These are phyloP conservation scores for Phalaenopsis hybrid DNA, from an alignment of 116 monocot genomes.

Conservation along the genomic window DNA sequence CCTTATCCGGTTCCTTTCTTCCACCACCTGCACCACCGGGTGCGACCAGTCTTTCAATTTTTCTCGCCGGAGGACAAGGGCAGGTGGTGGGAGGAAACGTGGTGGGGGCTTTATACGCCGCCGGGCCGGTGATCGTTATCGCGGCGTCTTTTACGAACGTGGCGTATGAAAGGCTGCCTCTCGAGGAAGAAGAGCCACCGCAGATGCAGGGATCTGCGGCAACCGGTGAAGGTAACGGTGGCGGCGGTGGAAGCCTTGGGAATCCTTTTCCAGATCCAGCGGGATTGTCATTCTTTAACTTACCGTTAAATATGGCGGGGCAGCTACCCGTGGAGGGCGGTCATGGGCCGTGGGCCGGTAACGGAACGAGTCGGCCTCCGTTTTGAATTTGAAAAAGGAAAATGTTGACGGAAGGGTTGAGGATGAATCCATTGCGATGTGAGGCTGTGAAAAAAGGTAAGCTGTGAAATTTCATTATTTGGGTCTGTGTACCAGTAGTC, in stretches of 20 bases:
- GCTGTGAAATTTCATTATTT: background rate
- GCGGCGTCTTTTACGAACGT: constrained; percentile 92
- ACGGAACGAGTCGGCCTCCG: constrained; percentile 7
- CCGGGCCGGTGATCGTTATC: constrained; percentile 82
- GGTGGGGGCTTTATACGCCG: constrained; percentile 64
- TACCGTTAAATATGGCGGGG: constrained; percentile 26
- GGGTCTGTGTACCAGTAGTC: background rate
- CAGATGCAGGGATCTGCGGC: constrained; percentile 7
- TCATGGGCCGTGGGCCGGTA: constrained; percentile 25
- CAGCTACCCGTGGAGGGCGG: constrained; percentile 37
- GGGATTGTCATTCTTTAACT: constrained; percentile 41
- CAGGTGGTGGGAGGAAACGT: constrained; percentile 90
- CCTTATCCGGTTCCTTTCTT: constrained; percentile 85
- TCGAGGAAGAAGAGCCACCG: constrained; percentile 62
- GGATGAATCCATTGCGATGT: background rate
- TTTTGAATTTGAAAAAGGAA: background rate
- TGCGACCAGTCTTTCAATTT: constrained; percentile 76
- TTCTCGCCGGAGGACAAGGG: constrained; percentile 83
- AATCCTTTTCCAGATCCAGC: constrained; percentile 1
- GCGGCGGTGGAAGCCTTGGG: constrained; percentile 2
- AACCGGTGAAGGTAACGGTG: background rate
- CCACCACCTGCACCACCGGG: constrained; percentile 92
- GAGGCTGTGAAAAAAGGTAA: constrained; percentile 1
- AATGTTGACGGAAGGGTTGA: no score
- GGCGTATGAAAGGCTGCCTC: constrained; percentile 79